These are phyloP conservation scores for Celoporthe dispersa DNA, from an alignment of 2,329 filamentous ascomycete species.

Conservation along the genomic window DNA sequence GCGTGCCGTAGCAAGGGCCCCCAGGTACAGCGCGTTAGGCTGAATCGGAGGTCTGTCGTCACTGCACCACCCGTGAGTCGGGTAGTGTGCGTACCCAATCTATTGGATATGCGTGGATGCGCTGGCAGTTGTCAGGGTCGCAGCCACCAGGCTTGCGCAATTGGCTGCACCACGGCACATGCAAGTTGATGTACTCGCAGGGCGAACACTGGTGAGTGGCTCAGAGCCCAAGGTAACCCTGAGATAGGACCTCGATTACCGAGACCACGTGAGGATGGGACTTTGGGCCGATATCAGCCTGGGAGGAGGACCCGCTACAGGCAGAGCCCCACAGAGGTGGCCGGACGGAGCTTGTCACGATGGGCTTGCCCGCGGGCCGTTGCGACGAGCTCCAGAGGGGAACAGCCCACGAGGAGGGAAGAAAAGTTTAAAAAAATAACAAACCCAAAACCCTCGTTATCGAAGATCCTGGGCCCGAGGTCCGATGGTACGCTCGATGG, in stretches of 20 bases:
- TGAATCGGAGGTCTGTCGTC: slow-evolving; percentile 40
- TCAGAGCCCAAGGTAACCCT: slow-evolving; percentile 36
- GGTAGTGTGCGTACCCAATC: slow-evolving; percentile 55
- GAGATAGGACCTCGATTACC: slow-evolving; percentile 42
- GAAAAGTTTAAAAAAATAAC: too few relatives aligned
- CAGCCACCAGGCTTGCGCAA: slow-evolving; percentile 55
- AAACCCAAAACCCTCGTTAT: slow-evolving; percentile 34
- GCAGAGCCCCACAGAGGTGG: slow-evolving; percentile 10
- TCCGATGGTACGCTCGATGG: slow-evolving; percentile 37
- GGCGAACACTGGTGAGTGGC: slow-evolving; percentile 41
- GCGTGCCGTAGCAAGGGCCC: slow-evolving; percentile 48
- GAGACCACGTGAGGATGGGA: slow-evolving; percentile 49
- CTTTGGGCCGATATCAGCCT: slow-evolving; percentile 15
- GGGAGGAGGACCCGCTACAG: slow-evolving; percentile 19
- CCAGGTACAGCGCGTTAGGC: slow-evolving; percentile 52
- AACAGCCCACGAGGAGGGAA: slow-evolving; percentile 36
- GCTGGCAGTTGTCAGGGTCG: slow-evolving; percentile 61
- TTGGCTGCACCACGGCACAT: slow-evolving; percentile 62
- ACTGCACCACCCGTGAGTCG: slow-evolving; percentile 50
- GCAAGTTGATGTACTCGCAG: slow-evolving; percentile 59
- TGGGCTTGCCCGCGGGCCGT: slow-evolving; percentile 37
- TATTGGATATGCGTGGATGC: slow-evolving; percentile 65
- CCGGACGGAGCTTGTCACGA: slow-evolving; percentile 34
- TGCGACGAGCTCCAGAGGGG: slow-evolving; percentile 38
- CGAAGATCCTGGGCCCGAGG: slow-evolving; percentile 35